Percentiles rank a stretch among this genome's conserved stretches.
These are phyloP conservation scores for Aspergillus conjunctus DNA, from an alignment of 495 filamentous ascomycete species.

Conservation along the genomic window DNA sequence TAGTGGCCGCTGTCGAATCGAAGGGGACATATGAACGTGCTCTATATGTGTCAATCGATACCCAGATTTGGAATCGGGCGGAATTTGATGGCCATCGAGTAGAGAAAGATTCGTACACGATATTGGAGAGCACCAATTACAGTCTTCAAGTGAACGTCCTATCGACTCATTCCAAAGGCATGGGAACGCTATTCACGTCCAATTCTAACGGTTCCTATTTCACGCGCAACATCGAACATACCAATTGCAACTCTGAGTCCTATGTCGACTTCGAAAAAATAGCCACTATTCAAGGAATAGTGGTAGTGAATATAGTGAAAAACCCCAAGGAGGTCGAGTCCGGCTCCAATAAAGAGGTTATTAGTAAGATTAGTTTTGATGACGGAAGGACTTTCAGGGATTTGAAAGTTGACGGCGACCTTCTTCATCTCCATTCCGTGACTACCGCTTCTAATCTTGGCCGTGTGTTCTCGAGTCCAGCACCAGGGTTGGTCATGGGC, in stretches of 20 bases:
- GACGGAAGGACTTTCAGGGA: conserved; percentile 78
- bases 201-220: conserved; percentile 98
- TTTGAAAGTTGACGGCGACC: conserved; percentile 59
- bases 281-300: conserved; percentile 83
- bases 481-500: conserved; percentile 90
- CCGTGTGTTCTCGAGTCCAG: conserved; percentile 89
- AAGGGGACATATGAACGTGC: conserved; percentile 84
- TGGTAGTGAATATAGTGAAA: conserved; percentile 84
- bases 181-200: conserved; percentile 88
- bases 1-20: conserved; percentile 80
- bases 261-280: conserved; percentile 94
- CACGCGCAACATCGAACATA: conserved; percentile 83
- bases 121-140: conserved; percentile 94
- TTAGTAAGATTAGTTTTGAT: conserved; percentile 86
- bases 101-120: conserved; percentile 84
- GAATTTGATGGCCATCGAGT: conserved; percentile 81
- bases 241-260: conserved; percentile 72
- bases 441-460: conserved; percentile 78
- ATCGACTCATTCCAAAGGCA: conserved; percentile 61
- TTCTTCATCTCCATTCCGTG: conserved; percentile 87
- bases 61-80: conserved; percentile 85
- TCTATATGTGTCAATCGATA: conserved; percentile 79
- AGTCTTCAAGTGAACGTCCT: conserved; percentile 95
- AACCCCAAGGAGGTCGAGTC: conserved; percentile 78
- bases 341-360: conserved; percentile 61